Evolutionary conservation across 768 basidiomycete genomes (phyloP), one percentile per base, ranked within the genome.

Genomic region (Pisolithus microcarpus): DNA sequence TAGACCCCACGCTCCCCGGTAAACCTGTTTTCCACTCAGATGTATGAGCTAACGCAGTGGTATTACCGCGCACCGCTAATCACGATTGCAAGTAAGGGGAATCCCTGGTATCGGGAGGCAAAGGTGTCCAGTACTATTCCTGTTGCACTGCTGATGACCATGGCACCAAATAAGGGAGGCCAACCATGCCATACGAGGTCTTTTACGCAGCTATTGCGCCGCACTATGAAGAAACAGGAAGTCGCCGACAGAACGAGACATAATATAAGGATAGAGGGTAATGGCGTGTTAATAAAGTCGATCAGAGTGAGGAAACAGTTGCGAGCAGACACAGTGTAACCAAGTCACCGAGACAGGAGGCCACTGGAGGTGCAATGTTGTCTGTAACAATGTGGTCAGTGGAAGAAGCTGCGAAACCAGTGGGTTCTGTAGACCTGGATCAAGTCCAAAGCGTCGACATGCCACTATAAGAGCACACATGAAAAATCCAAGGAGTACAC

Each of bases 351-450:
- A 98, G 76, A 59, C 90, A 91, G 3, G 91, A 81, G 0, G 96
- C 96, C 8, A 98, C 76, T 0, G 96, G 93, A 0, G 96, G 91
- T 1, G 94, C 88, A 57, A 98, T 94, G 65, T 99, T 99, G 63
- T 96, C 93, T 91, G 61, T 7, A 40, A 13, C 30, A 10, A 6
- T 3, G 9, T 19, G 37, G 47, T 60, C 16, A 51, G 24, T 30
- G 13, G 36, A 15, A 43, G 16, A 31, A 31, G 23, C 19, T 23
- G 34, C 26, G 18, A 44, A 4, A 18, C 9, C 2, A n/a, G 34
- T 15, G 10, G 39, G 11, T 15, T 15, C 30, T 9, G 58, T 75
- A 43, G 60, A 85, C 92, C 94, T 50, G 96, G 96, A 67, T 99
- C 87, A 38, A 85, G 78, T 5, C 84, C 80, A 54, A 78, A 81